Percentiles rank a stretch among this genome's conserved stretches.
These are phyloP conservation scores for Corchorus capsularis DNA, from an alignment of 345 rosid species.

Conservation along the genomic window DNA sequence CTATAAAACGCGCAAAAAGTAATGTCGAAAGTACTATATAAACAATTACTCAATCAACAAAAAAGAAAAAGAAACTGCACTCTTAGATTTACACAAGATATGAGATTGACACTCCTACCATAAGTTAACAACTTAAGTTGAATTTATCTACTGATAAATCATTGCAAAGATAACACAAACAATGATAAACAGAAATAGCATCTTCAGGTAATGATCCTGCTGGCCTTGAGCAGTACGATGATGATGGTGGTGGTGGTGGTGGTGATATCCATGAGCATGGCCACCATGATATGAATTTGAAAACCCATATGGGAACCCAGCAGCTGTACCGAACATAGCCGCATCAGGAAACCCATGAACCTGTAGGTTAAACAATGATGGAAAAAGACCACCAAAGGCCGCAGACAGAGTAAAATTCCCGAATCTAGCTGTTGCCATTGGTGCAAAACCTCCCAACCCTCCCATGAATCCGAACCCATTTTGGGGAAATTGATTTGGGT, in stretches of 20 bases:
- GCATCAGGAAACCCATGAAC: slow-evolving; percentile 85
- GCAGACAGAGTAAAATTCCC: slow-evolving; percentile 85
- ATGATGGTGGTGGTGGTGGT: slow-evolving; percentile 16
- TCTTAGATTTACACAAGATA: slow-evolving; percentile 35
- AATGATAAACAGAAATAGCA: slow-evolving; percentile 54
- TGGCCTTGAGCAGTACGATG: slow-evolving; percentile 68
- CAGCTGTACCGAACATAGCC: slow-evolving; percentile 71
- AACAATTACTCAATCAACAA: slow-evolving; percentile 28
- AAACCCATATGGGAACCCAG: slow-evolving; percentile 76
- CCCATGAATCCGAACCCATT: slow-evolving; percentile 83
- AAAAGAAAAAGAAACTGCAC: slow-evolving; percentile 4
- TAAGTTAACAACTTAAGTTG: slow-evolving; percentile 20
- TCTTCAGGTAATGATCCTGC: slow-evolving; percentile 73
- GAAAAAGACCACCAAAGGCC: slow-evolving; percentile 85
- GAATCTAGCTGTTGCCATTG: slow-evolving; percentile 67
- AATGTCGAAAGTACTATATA: slow-evolving; percentile 20
- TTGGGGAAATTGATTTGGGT: slow-evolving; percentile 66
- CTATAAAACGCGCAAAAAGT: slow-evolving; percentile 19
- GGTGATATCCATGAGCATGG: slow-evolving; percentile 61
- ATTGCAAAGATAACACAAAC: slow-evolving; percentile 61
- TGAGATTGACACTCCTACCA: slow-evolving; percentile 20
- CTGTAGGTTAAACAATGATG: slow-evolving; percentile 80
- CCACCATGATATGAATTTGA: slow-evolving; percentile 71
- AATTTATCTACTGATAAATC: slow-evolving; percentile 49
- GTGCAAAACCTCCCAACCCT: slow-evolving; percentile 86